Percentiles rank a stretch among this genome's conserved stretches.
phyloP scores from a whole-genome alignment of 2,329 filamentous ascomycete species.

The Huntiella bhutanensis region DNA sequence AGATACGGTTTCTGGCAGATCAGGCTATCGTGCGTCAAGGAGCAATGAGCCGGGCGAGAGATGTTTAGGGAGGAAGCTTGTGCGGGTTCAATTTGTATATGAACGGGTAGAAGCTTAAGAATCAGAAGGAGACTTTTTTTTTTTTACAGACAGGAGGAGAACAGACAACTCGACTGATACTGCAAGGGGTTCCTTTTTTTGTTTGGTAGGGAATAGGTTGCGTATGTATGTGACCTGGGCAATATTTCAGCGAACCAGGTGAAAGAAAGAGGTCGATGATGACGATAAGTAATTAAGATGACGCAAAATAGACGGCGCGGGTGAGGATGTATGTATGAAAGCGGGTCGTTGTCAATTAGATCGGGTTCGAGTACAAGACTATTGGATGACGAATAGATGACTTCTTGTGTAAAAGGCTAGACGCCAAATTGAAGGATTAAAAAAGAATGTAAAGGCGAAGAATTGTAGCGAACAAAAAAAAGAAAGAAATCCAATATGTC shows the following conservation, averaged over 20 bases:
- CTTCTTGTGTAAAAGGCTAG: no score
- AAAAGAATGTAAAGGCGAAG: neutral
- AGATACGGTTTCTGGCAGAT: conserved; percentile 1
- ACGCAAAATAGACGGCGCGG: no score
- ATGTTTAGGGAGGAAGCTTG: no score
- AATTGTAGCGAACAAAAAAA: no score
- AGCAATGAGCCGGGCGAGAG: conserved; percentile 1
- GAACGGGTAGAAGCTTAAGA: neutral
- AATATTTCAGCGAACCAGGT: conserved; percentile 12
- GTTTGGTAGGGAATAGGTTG: neutral
- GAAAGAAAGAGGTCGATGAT: no score
- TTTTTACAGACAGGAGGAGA: neutral
- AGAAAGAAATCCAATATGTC: no score
- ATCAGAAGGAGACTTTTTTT: neutral
- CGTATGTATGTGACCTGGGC: conserved; percentile 5
- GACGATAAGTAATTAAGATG: no score
- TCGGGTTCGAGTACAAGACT: no score
- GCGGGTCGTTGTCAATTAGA: no score
- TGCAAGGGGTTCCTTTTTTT: conserved; percentile 2
- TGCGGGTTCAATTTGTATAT: neutral
- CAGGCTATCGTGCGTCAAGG: conserved; percentile 4
- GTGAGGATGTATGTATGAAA: no score
- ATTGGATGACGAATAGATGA: no score
- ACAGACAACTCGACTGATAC: neutral
- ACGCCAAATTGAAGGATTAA: neutral